These are phyloP conservation scores for Fusarium graminum DNA, from an alignment of 2,329 filamentous ascomycete species.

Conservation along the genomic window DNA sequence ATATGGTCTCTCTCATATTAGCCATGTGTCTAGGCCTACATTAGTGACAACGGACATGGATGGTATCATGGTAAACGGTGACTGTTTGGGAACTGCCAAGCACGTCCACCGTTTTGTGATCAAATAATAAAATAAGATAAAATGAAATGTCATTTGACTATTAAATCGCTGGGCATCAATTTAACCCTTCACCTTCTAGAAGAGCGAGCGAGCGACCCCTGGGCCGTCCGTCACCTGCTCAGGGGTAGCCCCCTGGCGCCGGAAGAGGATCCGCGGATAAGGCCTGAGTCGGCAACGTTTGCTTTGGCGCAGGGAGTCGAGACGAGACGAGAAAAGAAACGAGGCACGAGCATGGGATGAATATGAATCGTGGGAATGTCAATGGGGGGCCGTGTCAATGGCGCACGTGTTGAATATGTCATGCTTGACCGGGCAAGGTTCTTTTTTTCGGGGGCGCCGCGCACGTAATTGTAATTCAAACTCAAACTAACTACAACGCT, in stretches of 20 bases:
- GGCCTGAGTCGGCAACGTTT: conserved; percentile 38
- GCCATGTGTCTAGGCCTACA: background rate
- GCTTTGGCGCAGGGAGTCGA: conserved; percentile 29
- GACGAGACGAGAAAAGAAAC: conserved; percentile 9
- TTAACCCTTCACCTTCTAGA: conserved; percentile 46
- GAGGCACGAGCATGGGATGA: conserved; percentile 31
- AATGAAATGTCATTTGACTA: conserved; percentile 28
- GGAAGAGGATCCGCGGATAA: conserved; percentile 43
- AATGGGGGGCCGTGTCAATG: conserved; percentile 12
- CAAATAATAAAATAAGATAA: conserved; percentile 32
- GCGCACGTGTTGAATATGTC: conserved; percentile 42
- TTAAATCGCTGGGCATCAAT: conserved; percentile 35
- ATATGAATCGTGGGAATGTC: conserved; percentile 9
- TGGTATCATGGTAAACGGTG: conserved; percentile 20
- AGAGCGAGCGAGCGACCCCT: conserved; percentile 30
- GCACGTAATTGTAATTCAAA: conserved; percentile 10
- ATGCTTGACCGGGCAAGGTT: too few species aligned
- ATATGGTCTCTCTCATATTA: too few species aligned
- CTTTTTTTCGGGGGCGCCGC: conserved; percentile 10
- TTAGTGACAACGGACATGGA: background rate
- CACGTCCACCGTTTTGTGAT: conserved; percentile 32
- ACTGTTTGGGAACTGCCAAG: conserved; percentile 36
- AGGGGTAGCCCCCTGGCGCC: conserved; percentile 38
- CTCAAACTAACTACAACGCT: conserved; percentile 22
- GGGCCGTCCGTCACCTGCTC: conserved; percentile 30